Evolutionary conservation across 495 filamentous ascomycete species (phyloP).

Genomic region (Thozetella sp.): DNA sequence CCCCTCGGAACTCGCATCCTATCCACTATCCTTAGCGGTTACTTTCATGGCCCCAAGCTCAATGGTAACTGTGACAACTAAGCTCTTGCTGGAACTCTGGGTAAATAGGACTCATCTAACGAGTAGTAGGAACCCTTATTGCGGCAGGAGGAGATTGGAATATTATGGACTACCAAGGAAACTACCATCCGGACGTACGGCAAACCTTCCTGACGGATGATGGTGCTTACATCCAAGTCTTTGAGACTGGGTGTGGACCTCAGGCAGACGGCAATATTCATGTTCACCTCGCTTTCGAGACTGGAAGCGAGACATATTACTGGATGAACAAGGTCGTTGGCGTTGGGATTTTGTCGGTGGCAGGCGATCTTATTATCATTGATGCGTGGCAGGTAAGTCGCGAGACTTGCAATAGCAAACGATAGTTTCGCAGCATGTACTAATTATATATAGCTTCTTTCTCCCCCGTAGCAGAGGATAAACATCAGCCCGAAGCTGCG

Average conservation of each 20-base stretch:
- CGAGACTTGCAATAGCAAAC: too few species aligned
- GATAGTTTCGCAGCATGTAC: neutral
- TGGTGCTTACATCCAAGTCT: conserved; percentile 25
- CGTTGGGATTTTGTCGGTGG: conserved; percentile 17
- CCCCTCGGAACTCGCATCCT: neutral
- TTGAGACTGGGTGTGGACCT: conserved; percentile 19
- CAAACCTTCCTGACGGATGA: conserved; percentile 25
- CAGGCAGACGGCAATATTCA: conserved; percentile 24
- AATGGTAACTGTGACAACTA: neutral
- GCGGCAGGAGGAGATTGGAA: neutral
- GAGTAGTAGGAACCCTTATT: neutral
- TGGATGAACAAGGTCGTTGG: conserved; percentile 28
- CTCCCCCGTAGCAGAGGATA: neutral
- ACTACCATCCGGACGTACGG: neutral
- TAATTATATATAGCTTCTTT: neutral
- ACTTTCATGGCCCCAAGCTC: neutral
- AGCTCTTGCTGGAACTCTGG: neutral
- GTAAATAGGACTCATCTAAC: neutral
- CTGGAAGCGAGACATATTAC: conserved; percentile 22
- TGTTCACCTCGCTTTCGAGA: conserved; percentile 22
- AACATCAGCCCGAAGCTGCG: too few species aligned
- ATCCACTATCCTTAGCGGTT: neutral
- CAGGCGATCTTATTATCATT: conserved; percentile 11
- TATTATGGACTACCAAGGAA: neutral
- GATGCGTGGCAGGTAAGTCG: conserved; percentile 24